Base-by-base conservation (phyloP, 495 filamentous ascomycete species). In the Penicillium malachiteum region DNA sequence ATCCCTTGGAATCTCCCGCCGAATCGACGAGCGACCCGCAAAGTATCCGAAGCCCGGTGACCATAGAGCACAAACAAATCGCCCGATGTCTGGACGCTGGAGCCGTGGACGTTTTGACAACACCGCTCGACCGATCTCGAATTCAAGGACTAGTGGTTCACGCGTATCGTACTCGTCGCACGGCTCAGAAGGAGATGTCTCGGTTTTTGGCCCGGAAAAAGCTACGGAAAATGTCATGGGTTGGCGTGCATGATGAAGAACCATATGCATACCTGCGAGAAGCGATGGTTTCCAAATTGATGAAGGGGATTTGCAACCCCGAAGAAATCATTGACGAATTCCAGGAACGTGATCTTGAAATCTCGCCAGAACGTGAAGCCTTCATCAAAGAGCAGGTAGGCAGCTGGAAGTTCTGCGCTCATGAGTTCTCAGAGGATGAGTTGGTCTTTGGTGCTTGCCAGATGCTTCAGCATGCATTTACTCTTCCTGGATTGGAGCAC, bases 251-350 rank as follows among this genome's bases (percentile, higher is more conserved):
- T 59, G 86, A 92, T 64, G 81, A 87, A 63, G 90, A 92, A 64
- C 88, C 88, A n/a, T 96, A 90, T 75, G 84, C 88, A 21, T 96
- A 95, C 71, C 76, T 96, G 56, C 79, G 90, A 61, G 92, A 96
- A 77, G 84, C 81, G 13, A 90, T 90, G 89, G 93, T 97, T 18
- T 93, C 91, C 1, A 89, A 84, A 56, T 80, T 98, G 42, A 95
- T 97, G 89, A 86, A 84, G 59, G 84, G 90, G 34, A 97, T 98
- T 39, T 96, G 93, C 72, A 89, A 87, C 50, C 84, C 84, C 1
- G 82, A 87, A 69, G 82, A 72, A 66, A 78, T 72, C 48, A 78
- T 74, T 41, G 76, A 83, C 33, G 71, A 77, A 47, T 71, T 81
- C 41, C 78, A 84, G 46, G 71, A 79, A 50, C 71, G 60, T 1